These are phyloP conservation scores for Corylus avellana DNA, from an alignment of 306 rosid genomes.

Conservation along the genomic window DNA sequence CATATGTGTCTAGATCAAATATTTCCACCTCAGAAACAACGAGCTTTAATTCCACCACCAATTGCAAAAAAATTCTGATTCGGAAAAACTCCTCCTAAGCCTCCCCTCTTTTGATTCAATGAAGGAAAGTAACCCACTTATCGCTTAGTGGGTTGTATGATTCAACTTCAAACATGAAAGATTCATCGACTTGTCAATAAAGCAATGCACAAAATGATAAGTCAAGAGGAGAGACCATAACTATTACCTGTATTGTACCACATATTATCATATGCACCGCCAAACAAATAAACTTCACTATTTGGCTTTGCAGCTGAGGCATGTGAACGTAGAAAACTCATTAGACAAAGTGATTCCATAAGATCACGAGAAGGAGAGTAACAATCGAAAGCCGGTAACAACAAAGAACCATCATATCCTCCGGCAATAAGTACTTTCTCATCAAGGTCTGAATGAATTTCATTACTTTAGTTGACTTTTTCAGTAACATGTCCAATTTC, in stretches of 20 bases:
- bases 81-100: slow-evolving; percentile 42
- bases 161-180: slow-evolving; percentile 39
- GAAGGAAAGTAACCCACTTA: slow-evolving; percentile 43
- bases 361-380: slow-evolving; percentile 37
- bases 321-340: slow-evolving; percentile 34
- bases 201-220: background rate
- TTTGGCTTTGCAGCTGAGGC: slow-evolving; percentile 37
- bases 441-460: slow-evolving; percentile 19
- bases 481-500: slow-evolving; percentile 3
- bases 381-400: slow-evolving; percentile 32
- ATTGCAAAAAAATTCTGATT: slow-evolving; percentile 44
- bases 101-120: slow-evolving; percentile 39
- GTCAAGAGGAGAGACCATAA: background rate
- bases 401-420: slow-evolving; percentile 42
- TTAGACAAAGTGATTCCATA: slow-evolving; percentile 37
- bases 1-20: slow-evolving; percentile 23
- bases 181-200: slow-evolving; percentile 10
- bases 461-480: slow-evolving; percentile 6
- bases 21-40: slow-evolving; percentile 46
- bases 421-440: slow-evolving; percentile 42
- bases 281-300: slow-evolving; percentile 38
- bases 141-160: slow-evolving; percentile 35
- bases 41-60: slow-evolving; percentile 48
- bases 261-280: slow-evolving; percentile 33
- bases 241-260: slow-evolving; percentile 46